Percentiles rank a stretch among this genome's conserved stretches.
Conservation (phyloP, 2,329 filamentous ascomycete genomes). For the Thelonectria rubi region DNA sequence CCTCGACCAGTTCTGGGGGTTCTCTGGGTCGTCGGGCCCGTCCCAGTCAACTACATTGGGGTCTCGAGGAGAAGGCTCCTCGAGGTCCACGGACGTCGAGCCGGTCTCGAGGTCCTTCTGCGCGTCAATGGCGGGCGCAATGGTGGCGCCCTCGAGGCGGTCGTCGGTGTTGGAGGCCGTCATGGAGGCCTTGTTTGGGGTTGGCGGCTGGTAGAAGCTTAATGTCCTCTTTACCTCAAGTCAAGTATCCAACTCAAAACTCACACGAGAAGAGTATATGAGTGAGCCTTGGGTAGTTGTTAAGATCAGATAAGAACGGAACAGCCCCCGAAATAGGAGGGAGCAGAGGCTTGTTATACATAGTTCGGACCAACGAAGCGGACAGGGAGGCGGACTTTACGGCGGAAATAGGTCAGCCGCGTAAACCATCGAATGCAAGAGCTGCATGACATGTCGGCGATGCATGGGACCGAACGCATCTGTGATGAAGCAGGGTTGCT, state of each 20-base stretch:
- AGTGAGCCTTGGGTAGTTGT: background rate
- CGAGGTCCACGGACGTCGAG: constrained; percentile 33
- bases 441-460: background rate
- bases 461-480: background rate
- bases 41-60: constrained; percentile 65
- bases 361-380: background rate
- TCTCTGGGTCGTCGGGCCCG: constrained; percentile 62
- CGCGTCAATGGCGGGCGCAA: constrained; percentile 10
- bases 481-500: background rate
- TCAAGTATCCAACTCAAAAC: background rate
- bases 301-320: background rate
- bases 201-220: background rate
- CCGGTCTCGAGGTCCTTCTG: constrained; percentile 34
- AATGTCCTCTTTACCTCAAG: background rate
- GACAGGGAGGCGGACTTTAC: no score
- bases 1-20: constrained; percentile 68
- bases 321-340: background rate
- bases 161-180: constrained; percentile 17
- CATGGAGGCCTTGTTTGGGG: constrained; percentile 23
- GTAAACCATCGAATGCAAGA: background rate
- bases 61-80: constrained; percentile 30
- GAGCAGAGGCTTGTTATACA: background rate
- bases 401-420: no score
- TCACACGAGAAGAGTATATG: background rate
- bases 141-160: constrained; percentile 22